Percentiles rank a stretch among this genome's conserved stretches.
Conservation (phyloP, 805 yeast species). For the Candida railenensis region DNA sequence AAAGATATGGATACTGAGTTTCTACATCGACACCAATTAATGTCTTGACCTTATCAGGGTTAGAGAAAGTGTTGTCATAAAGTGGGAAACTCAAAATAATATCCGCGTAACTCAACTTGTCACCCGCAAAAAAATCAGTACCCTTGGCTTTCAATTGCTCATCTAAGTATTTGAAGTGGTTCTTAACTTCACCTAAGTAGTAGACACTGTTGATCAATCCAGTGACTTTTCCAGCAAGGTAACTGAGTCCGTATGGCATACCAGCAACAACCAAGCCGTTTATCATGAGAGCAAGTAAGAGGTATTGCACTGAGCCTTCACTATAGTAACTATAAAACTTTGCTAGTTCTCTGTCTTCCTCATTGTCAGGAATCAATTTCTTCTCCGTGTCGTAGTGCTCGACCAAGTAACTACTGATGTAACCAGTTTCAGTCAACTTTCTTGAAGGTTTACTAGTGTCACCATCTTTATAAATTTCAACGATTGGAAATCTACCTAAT, state of each 20-base stretch:
- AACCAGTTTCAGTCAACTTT: conserved; percentile 58
- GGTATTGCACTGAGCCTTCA: conserved; percentile 64
- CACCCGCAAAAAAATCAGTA: conserved; percentile 21
- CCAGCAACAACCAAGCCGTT: background rate
- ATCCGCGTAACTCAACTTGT: conserved; percentile 22
- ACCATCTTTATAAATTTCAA: conserved; percentile 25
- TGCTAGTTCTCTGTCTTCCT: conserved; percentile 41
- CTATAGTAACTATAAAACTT: conserved; percentile 54
- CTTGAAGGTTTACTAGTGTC: conserved; percentile 11
- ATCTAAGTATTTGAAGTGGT: conserved; percentile 29
- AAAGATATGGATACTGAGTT: background rate
- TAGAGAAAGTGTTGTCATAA: conserved; percentile 11
- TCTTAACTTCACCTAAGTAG: conserved; percentile 22
- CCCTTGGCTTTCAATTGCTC: conserved; percentile 18
- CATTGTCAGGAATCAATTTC: conserved; percentile 35
- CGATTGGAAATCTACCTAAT: conserved; percentile 33
- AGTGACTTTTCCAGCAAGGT: conserved; percentile 20
- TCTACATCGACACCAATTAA: conserved; percentile 5
- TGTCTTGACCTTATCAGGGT: conserved; percentile 12
- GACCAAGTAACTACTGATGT: conserved; percentile 53
- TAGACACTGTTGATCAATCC: conserved; percentile 22
- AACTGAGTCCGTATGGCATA: conserved; percentile 23
- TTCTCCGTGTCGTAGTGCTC: conserved; percentile 45
- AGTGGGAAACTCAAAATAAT: conserved; percentile 22
- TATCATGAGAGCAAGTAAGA: conserved; percentile 31